These are phyloP conservation scores for Puccinia triticina DNA, from an alignment of 1,284 basidiomycete species.

Conservation along the genomic window DNA sequence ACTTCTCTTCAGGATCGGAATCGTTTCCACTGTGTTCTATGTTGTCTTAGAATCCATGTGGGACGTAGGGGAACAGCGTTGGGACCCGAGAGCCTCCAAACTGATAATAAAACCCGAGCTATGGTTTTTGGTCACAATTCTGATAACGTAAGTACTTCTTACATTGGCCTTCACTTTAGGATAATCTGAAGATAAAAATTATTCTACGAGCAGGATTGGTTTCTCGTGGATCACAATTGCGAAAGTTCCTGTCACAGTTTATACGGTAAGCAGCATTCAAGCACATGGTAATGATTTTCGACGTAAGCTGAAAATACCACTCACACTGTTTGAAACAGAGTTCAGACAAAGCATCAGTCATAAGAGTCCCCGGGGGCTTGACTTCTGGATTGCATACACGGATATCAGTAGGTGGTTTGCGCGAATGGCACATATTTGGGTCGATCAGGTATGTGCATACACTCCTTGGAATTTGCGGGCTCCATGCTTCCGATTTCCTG, in stretches of 20 bases:
- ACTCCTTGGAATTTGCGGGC: not conserved
- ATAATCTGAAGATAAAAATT: not conserved
- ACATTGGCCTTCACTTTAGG: not conserved
- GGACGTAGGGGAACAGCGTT: constrained; percentile 21
- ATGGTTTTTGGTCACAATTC: constrained; percentile 40
- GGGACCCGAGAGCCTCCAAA: not conserved
- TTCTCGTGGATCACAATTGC: constrained; percentile 35
- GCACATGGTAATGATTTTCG: not conserved
- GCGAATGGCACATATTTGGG: constrained; percentile 52
- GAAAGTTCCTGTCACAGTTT: constrained; percentile 41
- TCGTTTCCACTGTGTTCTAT: constrained; percentile 25
- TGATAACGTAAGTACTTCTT: constrained; percentile 32
- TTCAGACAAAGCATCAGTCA: constrained; percentile 40
- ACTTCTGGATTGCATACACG: constrained; percentile 51
- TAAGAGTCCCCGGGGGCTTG: constrained; percentile 41
- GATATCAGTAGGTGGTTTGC: constrained; percentile 38
- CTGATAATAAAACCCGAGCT: constrained; percentile 10
- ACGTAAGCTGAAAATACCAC: not conserved
- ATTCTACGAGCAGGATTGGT: not conserved
- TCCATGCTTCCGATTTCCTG: not conserved
- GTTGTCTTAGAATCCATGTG: constrained; percentile 20
- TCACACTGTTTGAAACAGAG: not conserved
- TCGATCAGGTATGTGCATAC: constrained; percentile 40
- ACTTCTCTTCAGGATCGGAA: constrained; percentile 25
- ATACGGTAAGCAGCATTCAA: constrained; percentile 14